Conservation (phyloP, 805 yeast species). For the Candida taoyuanica region DNA sequence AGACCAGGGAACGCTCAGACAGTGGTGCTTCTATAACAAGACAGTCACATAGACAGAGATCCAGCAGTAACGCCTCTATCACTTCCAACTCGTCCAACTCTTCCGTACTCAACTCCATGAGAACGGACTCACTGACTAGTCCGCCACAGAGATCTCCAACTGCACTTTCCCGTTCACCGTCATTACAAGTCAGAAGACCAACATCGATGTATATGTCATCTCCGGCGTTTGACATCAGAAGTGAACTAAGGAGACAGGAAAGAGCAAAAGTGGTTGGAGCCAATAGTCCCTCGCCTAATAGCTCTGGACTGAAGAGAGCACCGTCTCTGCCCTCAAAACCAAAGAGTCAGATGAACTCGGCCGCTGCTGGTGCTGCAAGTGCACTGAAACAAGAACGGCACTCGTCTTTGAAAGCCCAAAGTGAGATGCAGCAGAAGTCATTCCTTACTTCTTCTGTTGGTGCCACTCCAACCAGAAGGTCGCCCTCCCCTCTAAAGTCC, state of each 20-base stretch:
- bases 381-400: slow-evolving; percentile 17
- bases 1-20: slow-evolving; percentile 15
- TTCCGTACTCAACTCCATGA: slow-evolving; percentile 13
- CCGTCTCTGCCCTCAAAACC: slow-evolving; percentile 11
- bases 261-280: slow-evolving; percentile 13
- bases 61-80: slow-evolving; percentile 20
- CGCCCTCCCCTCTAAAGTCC: slow-evolving; percentile 13
- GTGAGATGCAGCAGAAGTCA: slow-evolving; percentile 1
- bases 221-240: slow-evolving; percentile 27
- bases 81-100: slow-evolving; percentile 16
- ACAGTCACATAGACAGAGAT: slow-evolving; percentile 19
- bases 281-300: background rate
- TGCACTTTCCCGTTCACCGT: slow-evolving; percentile 18
- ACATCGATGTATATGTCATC: slow-evolving; percentile 20
- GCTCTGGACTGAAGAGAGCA: slow-evolving; percentile 4
- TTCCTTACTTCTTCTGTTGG: too few species aligned
- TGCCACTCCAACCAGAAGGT: background rate
- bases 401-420: slow-evolving; percentile 2
- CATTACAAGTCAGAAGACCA: slow-evolving; percentile 20
- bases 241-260: slow-evolving; percentile 25
- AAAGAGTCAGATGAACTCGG: slow-evolving; percentile 13
- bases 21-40: slow-evolving; percentile 20
- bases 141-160: slow-evolving; percentile 15
- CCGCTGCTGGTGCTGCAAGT: slow-evolving; percentile 25
- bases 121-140: slow-evolving; percentile 6